A percentile compares a stretch with the other conserved stretches of the same genome.
Conservation (phyloP, 2,329 filamentous ascomycete species). For the Triangularia setosa region DNA sequence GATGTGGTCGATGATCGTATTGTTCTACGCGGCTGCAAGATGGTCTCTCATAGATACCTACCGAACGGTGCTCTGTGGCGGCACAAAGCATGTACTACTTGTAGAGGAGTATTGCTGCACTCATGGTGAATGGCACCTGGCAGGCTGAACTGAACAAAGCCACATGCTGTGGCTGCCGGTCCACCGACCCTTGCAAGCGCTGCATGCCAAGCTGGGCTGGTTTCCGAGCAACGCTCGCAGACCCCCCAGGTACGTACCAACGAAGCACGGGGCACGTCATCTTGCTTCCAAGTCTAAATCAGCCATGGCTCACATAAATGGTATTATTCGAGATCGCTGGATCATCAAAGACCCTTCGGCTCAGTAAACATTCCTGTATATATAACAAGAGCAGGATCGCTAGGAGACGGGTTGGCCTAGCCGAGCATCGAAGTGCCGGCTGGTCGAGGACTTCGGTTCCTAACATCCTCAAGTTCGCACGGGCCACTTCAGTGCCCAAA, state of each 20-base stretch:
- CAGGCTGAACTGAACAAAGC: neutral
- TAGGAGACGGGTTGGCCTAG: neutral
- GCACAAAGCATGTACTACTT: neutral
- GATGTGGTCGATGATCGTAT: neutral
- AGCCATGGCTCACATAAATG: neutral
- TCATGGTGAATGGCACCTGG: neutral
- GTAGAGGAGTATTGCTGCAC: neutral
- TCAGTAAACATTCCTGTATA: neutral
- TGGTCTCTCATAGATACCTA: neutral
- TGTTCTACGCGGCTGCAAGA: neutral
- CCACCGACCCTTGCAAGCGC: neutral
- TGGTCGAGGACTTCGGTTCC: neutral
- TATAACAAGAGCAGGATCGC: neutral
- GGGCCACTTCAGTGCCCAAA: neutral
- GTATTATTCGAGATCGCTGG: neutral
- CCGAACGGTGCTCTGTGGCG: neutral
- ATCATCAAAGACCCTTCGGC: neutral
- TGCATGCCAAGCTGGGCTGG: neutral
- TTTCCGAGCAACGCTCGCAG: neutral
- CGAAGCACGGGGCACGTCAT: neutral
- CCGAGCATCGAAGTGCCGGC: neutral
- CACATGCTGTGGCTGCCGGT: neutral
- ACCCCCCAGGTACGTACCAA: neutral
- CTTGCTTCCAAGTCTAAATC: slow-evolving; percentile 1
- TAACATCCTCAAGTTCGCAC: neutral